Conservation (phyloP, 176 grass and related monocot genomes). For the Phyllostachys edulis region DNA sequence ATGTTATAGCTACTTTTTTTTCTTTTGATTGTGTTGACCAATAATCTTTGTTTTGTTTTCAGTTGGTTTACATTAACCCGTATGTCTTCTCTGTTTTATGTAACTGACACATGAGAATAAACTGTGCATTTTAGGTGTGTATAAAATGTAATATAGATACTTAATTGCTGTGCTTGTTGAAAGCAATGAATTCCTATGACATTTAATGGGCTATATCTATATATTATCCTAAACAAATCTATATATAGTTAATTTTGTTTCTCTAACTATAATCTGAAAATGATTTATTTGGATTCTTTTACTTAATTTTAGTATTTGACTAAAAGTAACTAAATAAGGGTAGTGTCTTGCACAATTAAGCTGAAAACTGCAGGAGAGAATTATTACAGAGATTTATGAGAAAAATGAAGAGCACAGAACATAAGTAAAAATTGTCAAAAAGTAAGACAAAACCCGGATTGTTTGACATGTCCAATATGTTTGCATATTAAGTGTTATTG, state of each 20-base stretch:
- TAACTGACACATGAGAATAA: neutral
- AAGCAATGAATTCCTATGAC: neutral
- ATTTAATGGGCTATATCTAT: neutral
- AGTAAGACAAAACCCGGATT: neutral
- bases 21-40: neutral
- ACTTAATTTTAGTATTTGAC: neutral
- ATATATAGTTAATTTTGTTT: neutral
- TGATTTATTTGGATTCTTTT: neutral
- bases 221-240: neutral
- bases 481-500: neutral
- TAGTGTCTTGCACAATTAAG: neutral
- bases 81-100: neutral
- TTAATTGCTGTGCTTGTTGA: neutral
- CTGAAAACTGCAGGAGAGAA: neutral
- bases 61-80: neutral
- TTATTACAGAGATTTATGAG: neutral
- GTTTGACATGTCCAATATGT: neutral
- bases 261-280: neutral
- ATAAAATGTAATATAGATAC: neutral
- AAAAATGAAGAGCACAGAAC: neutral
- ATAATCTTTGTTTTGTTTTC: neutral
- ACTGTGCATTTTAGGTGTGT: neutral
- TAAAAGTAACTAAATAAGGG: neutral
- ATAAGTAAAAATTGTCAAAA: neutral
- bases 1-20: neutral